Conservation (phyloP, 1,284 basidiomycete species). For the Boletus calvinii region DNA sequence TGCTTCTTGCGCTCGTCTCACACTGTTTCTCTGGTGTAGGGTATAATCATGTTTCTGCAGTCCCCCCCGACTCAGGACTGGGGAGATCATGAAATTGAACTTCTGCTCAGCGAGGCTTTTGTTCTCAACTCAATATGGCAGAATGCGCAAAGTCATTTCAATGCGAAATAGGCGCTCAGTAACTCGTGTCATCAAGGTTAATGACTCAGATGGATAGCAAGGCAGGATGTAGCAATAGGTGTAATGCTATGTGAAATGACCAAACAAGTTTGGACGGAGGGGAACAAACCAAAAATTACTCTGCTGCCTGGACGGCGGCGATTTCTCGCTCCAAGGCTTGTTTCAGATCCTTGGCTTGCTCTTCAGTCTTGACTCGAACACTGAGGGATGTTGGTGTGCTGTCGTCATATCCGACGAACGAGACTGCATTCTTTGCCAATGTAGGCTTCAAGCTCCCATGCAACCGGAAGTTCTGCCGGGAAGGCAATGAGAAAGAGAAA, state of each 20-base stretch:
- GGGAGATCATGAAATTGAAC: slow-evolving; percentile 94
- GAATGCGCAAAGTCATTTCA: slow-evolving; percentile 90
- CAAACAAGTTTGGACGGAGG: not conserved
- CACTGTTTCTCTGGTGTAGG: slow-evolving; percentile 46
- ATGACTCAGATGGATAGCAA: slow-evolving; percentile 15
- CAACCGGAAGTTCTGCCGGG: slow-evolving; percentile 64
- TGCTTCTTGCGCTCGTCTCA: not conserved
- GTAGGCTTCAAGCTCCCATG: slow-evolving; percentile 54
- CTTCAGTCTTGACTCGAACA: slow-evolving; percentile 62
- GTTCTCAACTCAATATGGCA: slow-evolving; percentile 94
- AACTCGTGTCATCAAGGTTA: not conserved
- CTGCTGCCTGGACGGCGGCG: slow-evolving; percentile 41
- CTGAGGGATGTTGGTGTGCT: slow-evolving; percentile 59
- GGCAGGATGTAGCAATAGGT: slow-evolving; percentile 27
- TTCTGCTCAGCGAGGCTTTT: slow-evolving; percentile 94
- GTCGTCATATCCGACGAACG: slow-evolving; percentile 69
- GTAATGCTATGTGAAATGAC: slow-evolving; percentile 24
- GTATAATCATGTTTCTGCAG: slow-evolving; percentile 99
- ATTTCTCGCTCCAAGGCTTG: slow-evolving; percentile 66
- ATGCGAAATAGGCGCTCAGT: slow-evolving; percentile 35
- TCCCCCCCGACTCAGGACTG: slow-evolving; percentile 93
- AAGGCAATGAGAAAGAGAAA: slow-evolving; percentile 6
- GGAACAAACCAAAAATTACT: slow-evolving; percentile 12
- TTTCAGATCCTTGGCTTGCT: slow-evolving; percentile 58
- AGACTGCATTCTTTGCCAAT: slow-evolving; percentile 50